Conservation (phyloP, 441 rosid genomes). For the Adansonia madagascariensis region DNA sequence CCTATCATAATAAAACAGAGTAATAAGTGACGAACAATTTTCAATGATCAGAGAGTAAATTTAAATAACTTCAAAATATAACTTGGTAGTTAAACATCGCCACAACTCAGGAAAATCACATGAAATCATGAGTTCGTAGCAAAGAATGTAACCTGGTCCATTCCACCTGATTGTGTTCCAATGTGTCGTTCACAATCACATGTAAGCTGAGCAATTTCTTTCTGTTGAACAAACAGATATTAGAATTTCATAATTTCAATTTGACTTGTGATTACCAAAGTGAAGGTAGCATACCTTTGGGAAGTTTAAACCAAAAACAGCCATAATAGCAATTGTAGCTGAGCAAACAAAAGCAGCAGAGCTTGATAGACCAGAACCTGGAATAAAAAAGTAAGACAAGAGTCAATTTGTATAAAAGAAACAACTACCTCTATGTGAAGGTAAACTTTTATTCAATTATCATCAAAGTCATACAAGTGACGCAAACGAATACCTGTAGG, state of each 20-base stretch:
- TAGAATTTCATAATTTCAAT: neutral
- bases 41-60: neutral
- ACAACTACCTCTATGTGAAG: neutral
- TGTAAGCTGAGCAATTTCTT: constrained; percentile 89
- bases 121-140: neutral
- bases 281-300: constrained; percentile 60
- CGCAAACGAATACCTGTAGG: constrained; percentile 69
- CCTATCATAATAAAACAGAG: constrained; percentile 50
- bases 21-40: constrained; percentile 10
- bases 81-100: neutral
- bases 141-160: constrained; percentile 77
- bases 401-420: neutral
- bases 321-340: constrained; percentile 92
- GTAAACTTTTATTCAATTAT: neutral
- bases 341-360: constrained; percentile 99
- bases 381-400: constrained; percentile 25
- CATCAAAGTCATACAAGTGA: neutral
- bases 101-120: neutral
- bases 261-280: neutral
- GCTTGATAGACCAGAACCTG: constrained; percentile 96
- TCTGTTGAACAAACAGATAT: constrained; percentile 48
- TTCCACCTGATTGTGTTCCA: constrained; percentile 98
- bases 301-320: constrained; percentile 61
- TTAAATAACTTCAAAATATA: constrained; percentile 33
- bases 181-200: constrained; percentile 94